A percentile compares a stretch with the other conserved stretches of the same genome.
Conservation (phyloP, 2,329 filamentous ascomycete species). For the Fusarium tjaetaba region DNA sequence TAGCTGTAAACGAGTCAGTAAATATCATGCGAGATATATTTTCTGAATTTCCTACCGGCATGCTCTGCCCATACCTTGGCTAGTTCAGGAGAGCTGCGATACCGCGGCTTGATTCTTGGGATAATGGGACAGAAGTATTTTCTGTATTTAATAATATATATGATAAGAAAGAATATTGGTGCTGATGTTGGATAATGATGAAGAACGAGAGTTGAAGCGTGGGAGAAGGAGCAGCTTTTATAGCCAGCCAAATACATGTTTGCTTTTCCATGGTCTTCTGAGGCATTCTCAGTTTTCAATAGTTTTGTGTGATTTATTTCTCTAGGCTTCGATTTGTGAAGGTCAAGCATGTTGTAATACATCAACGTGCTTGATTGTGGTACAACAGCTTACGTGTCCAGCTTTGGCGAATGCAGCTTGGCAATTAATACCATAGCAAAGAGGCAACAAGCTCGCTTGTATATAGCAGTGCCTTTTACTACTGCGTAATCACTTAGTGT, state of each 20-base stretch:
- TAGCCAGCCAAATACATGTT: neutral
- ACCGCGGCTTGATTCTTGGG: too few species aligned
- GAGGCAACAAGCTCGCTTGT: fast-evolving
- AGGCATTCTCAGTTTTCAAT: fast-evolving
- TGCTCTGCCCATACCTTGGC: too few species aligned
- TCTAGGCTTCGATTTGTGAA: neutral
- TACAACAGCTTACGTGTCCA: neutral
- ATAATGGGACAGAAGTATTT: neutral
- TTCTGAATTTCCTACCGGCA: too few species aligned
- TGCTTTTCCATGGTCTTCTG: neutral
- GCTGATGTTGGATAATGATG: neutral
- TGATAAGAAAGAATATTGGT: too few species aligned
- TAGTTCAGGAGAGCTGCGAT: too few species aligned
- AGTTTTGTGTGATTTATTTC: neutral
- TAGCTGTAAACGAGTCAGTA: too few species aligned
- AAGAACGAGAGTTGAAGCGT: neutral
- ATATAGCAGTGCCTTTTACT: fast-evolving
- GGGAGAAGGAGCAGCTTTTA: neutral
- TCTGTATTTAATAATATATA: neutral
- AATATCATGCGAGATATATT: too few species aligned
- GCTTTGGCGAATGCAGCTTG: neutral
- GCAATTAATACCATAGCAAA: neutral
- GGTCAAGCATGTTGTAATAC: too few species aligned
- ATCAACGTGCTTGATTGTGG: neutral
- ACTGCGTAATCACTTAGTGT: too few species aligned